Conservation (phyloP, 441 rosid genomes). For the Raphanus hybrid region DNA sequence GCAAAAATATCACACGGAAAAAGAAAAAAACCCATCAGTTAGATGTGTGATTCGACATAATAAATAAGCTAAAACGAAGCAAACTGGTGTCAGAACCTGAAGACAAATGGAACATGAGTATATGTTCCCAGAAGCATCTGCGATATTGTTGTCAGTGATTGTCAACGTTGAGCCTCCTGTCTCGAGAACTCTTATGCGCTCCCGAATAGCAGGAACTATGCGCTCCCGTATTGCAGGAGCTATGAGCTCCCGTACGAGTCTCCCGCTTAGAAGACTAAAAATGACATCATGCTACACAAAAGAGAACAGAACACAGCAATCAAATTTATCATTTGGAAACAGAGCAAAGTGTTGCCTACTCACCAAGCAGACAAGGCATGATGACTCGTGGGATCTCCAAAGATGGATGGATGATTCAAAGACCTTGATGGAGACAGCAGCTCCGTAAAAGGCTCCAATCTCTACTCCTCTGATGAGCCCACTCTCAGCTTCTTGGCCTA, state of each 20-base stretch:
- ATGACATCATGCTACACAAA: conserved; percentile 79
- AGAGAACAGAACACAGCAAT: background rate
- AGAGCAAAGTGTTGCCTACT: conserved; percentile 40
- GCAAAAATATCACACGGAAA: conserved; percentile 28
- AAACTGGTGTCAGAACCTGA: conserved; percentile 57
- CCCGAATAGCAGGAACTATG: no score
- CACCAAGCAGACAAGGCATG: conserved; percentile 93
- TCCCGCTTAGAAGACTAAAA: conserved; percentile 91
- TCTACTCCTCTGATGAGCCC: conserved; percentile 97
- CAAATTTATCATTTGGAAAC: conserved; percentile 5
- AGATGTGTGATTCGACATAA: background rate
- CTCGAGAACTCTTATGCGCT: background rate
- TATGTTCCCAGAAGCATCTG: conserved; percentile 78
- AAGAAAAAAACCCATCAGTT: background rate
- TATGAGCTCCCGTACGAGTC: conserved; percentile 80
- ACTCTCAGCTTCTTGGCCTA: conserved; percentile 98
- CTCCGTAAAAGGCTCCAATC: conserved; percentile 95
- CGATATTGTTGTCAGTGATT: conserved; percentile 59
- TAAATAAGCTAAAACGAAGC: conserved; percentile 3
- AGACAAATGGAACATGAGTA: conserved; percentile 93
- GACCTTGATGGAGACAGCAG: conserved; percentile 95
- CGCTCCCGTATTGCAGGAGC: no score
- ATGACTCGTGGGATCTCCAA: conserved; percentile 92
- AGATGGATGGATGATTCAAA: conserved; percentile 89
- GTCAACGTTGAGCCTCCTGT: conserved; percentile 17